Evolutionary conservation across 176 grass and related monocot genomes (phyloP).

Genomic region (Cenchrus americanus): DNA sequence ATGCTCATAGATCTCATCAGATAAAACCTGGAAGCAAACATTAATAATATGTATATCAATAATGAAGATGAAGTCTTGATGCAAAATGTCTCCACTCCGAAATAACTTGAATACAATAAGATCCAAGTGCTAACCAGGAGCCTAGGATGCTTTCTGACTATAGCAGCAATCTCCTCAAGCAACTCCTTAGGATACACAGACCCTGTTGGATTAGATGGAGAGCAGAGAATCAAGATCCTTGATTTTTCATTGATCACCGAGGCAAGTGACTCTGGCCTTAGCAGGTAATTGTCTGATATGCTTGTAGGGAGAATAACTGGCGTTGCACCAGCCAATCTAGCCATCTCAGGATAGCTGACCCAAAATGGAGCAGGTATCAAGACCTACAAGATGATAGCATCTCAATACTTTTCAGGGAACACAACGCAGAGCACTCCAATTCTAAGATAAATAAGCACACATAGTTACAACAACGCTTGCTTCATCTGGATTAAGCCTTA

Average conservation of each 20-base stretch:
- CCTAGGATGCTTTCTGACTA: conserved; percentile 83
- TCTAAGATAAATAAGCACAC: conserved; percentile 3
- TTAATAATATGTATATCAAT: conserved; percentile 11
- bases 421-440: conserved; percentile 1
- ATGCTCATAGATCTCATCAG: conserved; percentile 90
- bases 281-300: conserved; percentile 81
- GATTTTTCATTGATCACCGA: conserved; percentile 82
- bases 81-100: background rate
- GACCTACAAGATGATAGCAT: conserved; percentile 54
- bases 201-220: conserved; percentile 95
- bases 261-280: conserved; percentile 68
- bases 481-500: background rate
- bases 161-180: conserved; percentile 87
- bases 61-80: background rate
- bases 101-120: conserved; percentile 33
- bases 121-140: conserved; percentile 65
- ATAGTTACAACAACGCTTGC: background rate
- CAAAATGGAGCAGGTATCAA: conserved; percentile 88
- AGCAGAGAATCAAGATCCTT: conserved; percentile 86
- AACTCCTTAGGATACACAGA: conserved; percentile 87
- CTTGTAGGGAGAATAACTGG: conserved; percentile 83
- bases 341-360: conserved; percentile 98
- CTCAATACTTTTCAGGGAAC: conserved; percentile 1
- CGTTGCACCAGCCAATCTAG: conserved; percentile 76
- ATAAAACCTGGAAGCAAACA: conserved; percentile 68